Evolutionary conservation across 805 yeast species (phyloP).

Genomic region (Ogataea paraovalis): DNA sequence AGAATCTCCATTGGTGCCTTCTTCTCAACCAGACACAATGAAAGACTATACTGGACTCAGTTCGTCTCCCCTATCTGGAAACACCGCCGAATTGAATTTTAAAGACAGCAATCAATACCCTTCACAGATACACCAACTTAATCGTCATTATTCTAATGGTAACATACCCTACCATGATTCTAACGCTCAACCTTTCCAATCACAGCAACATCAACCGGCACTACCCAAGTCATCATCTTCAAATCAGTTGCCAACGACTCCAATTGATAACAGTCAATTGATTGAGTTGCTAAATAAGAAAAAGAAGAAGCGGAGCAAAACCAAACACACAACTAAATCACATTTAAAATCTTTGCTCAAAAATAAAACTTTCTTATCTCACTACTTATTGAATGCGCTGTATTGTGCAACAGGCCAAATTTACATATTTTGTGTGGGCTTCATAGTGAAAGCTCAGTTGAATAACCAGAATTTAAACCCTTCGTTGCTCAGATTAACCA

Average conservation of each 20-base stretch:
- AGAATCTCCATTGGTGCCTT: slow-evolving; percentile 10
- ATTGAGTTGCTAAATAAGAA: slow-evolving; percentile 5
- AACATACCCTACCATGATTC: background rate
- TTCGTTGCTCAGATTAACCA: slow-evolving; percentile 4
- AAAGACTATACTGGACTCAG: slow-evolving; percentile 6
- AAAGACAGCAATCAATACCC: background rate
- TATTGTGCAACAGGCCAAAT: slow-evolving; percentile 65
- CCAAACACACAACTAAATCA: slow-evolving; percentile 12
- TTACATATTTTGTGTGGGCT: slow-evolving; percentile 72
- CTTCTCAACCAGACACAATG: background rate
- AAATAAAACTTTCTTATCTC: slow-evolving; percentile 42
- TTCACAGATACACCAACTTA: background rate
- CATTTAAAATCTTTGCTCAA: slow-evolving; percentile 27
- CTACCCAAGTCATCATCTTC: background rate
- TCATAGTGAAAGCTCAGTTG: slow-evolving; percentile 51
- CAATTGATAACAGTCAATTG: slow-evolving; percentile 2
- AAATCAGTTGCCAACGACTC: background rate
- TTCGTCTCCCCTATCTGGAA: slow-evolving; percentile 6
- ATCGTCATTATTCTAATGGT: background rate
- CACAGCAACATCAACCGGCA: background rate
- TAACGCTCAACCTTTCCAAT: background rate
- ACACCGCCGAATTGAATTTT: background rate
- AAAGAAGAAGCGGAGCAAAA: slow-evolving; percentile 7
- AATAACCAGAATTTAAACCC: slow-evolving; percentile 21
- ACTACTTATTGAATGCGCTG: slow-evolving; percentile 51